phyloP scores from a whole-genome alignment of 1,139 yeast species.

The Suhomyces kunorum region DNA sequence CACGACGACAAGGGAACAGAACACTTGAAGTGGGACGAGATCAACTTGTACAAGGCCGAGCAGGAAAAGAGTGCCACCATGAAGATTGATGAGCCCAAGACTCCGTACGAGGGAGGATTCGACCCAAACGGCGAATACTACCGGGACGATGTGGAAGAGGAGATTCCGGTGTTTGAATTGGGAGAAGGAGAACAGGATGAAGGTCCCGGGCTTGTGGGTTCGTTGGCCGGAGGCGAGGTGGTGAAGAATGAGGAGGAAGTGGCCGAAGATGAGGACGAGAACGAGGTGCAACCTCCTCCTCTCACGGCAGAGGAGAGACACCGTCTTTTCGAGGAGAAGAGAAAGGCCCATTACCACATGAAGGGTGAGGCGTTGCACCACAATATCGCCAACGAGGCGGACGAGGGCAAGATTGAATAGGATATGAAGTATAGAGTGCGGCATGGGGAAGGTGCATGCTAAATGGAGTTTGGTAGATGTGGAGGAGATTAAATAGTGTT shows the following conservation, averaged over 20 bases:
- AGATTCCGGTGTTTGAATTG: conserved; percentile 42
- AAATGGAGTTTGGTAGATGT: too few species aligned
- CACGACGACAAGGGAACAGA: conserved; percentile 15
- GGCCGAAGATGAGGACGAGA: conserved; percentile 36
- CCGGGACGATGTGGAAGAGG: conserved; percentile 65
- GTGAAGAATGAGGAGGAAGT: conserved; percentile 33
- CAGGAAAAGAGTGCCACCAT: conserved; percentile 71
- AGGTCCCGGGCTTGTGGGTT: conserved; percentile 20
- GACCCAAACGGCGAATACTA: conserved; percentile 85
- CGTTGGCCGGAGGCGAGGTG: conserved; percentile 44
- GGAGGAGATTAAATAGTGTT: too few species aligned
- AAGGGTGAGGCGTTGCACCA: conserved; percentile 57
- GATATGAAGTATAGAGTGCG: too few species aligned
- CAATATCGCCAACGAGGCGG: conserved; percentile 34
- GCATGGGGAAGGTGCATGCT: too few species aligned
- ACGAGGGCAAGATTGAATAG: conserved; percentile 6
- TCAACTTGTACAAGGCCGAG: conserved; percentile 64
- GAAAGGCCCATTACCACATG: conserved; percentile 76
- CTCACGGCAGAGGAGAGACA: conserved; percentile 62
- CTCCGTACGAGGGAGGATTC: conserved; percentile 94
- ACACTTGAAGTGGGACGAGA: conserved; percentile 72
- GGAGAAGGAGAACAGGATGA: conserved; percentile 44
- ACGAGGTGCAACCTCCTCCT: conserved; percentile 24
- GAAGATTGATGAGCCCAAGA: conserved; percentile 95
- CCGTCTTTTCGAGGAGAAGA: conserved; percentile 66